Evolutionary conservation across 1,284 basidiomycete genomes (phyloP).

Genomic region (Cutaneotrichosporon mucoides): DNA sequence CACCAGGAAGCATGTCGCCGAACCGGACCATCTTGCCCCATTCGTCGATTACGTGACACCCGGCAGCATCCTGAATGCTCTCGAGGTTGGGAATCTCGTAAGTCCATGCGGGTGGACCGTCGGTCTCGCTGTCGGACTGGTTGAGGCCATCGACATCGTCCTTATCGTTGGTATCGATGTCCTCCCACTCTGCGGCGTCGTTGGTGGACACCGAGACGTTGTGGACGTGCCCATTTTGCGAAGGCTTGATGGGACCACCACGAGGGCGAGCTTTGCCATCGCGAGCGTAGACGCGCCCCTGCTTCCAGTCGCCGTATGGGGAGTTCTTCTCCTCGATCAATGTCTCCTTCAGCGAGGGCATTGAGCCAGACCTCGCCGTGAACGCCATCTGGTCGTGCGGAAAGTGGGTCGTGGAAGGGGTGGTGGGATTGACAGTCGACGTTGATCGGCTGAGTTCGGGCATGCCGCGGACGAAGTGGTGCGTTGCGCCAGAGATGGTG

Average conservation of each 20-base stretch:
- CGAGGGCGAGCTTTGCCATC: neutral
- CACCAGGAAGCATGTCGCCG: constrained; percentile 2
- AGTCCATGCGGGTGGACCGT: neutral
- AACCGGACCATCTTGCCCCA: neutral
- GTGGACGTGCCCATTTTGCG: neutral
- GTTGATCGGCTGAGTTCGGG: constrained; percentile 1
- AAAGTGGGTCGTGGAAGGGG: neutral
- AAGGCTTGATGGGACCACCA: neutral
- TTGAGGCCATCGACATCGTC: neutral
- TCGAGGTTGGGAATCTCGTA: neutral
- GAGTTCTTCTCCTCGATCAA: neutral
- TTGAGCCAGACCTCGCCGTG: neutral
- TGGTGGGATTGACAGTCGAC: neutral
- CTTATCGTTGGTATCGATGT: neutral
- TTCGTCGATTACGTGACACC: neutral
- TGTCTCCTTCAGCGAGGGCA: neutral
- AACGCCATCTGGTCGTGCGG: neutral
- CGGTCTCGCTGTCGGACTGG: neutral
- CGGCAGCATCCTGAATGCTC: neutral
- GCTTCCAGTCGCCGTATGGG: neutral
- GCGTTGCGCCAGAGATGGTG: neutral
- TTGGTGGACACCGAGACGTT: neutral
- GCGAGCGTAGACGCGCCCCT: neutral
- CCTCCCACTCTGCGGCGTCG: constrained; percentile 3
- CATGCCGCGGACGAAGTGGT: neutral